Percentiles rank a stretch among this genome's conserved stretches.
These are phyloP conservation scores for Cutaneotrichosporon sp. DNA, from an alignment of 1,284 basidiomycete species.

Conservation along the genomic window DNA sequence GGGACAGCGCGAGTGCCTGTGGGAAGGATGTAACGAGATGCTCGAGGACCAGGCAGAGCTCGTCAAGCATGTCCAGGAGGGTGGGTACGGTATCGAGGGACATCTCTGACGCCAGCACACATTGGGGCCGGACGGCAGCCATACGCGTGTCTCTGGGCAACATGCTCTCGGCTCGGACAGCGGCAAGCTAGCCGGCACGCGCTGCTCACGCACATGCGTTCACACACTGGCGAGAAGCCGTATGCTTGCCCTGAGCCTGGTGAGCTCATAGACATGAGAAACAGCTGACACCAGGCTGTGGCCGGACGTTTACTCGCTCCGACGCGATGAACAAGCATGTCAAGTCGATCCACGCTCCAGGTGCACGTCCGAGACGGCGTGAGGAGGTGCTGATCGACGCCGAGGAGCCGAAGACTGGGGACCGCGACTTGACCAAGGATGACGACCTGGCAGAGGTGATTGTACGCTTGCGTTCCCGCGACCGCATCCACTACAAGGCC, in stretches of 20 bases:
- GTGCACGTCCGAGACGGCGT: conserved; percentile 11
- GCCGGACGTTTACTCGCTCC: conserved; percentile 92
- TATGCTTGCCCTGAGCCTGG: conserved; percentile 74
- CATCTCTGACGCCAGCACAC: conserved; percentile 29
- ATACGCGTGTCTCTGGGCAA: conserved; percentile 40
- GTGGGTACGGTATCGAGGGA: conserved; percentile 24
- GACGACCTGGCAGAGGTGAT: conserved; percentile 26
- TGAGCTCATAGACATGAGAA: conserved; percentile 22
- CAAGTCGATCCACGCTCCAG: conserved; percentile 31
- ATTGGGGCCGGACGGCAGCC: conserved; percentile 31
- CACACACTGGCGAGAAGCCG: conserved; percentile 95
- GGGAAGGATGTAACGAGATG: conserved; percentile 34
- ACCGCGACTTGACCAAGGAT: conserved; percentile 26
- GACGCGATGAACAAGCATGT: conserved; percentile 74
- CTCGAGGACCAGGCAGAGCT: conserved; percentile 29
- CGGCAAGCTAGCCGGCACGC: conserved; percentile 41
- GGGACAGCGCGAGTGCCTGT: conserved; percentile 26
- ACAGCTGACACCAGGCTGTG: conserved; percentile 63
- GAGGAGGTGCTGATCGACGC: conserved; percentile 12
- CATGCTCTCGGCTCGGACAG: conserved; percentile 39
- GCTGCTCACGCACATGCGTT: conserved; percentile 70
- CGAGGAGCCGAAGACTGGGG: conserved; percentile 22
- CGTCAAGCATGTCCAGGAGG: conserved; percentile 36
- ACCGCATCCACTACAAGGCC: conserved; percentile 16
- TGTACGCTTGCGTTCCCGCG: conserved; percentile 18